Evolutionary conservation across 495 filamentous ascomycete species (phyloP).

Genomic region (Daldinia vernicosa): DNA sequence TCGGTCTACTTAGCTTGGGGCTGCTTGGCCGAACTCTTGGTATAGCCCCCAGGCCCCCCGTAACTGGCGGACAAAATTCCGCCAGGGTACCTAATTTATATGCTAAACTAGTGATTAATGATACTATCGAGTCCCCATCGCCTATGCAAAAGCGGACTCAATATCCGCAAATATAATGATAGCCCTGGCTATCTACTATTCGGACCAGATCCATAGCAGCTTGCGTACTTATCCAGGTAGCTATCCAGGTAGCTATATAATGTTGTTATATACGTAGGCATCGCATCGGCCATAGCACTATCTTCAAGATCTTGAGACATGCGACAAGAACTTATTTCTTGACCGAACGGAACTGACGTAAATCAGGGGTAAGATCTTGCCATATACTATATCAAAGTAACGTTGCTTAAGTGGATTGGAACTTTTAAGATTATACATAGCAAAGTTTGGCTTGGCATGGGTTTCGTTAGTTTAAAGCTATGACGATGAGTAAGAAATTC

Average conservation of each 20-base stretch:
- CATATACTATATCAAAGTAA: neutral
- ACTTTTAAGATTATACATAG: constrained; percentile 2
- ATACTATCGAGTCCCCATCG: neutral
- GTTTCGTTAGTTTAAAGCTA: neutral
- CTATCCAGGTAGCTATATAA: neutral
- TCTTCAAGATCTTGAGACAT: neutral
- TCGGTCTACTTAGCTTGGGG: neutral
- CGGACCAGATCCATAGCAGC: neutral
- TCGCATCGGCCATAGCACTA: neutral
- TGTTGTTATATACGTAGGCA: neutral
- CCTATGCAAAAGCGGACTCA: constrained; percentile 32
- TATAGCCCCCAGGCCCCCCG: neutral
- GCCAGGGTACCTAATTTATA: neutral
- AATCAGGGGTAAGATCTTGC: neutral
- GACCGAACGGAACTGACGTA: neutral
- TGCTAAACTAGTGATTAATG: constrained; percentile 1
- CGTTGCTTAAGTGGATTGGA: constrained; percentile 1
- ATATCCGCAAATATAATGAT: constrained; percentile 33
- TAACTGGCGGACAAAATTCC: constrained; percentile 8
- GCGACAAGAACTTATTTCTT: neutral
- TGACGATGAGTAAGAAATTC: neutral
- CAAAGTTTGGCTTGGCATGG: neutral
- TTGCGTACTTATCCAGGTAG: neutral
- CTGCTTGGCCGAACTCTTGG: neutral
- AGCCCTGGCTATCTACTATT: neutral